Conservation (phyloP, 768 basidiomycete genomes). For the Punctularia strigosozonata region DNA sequence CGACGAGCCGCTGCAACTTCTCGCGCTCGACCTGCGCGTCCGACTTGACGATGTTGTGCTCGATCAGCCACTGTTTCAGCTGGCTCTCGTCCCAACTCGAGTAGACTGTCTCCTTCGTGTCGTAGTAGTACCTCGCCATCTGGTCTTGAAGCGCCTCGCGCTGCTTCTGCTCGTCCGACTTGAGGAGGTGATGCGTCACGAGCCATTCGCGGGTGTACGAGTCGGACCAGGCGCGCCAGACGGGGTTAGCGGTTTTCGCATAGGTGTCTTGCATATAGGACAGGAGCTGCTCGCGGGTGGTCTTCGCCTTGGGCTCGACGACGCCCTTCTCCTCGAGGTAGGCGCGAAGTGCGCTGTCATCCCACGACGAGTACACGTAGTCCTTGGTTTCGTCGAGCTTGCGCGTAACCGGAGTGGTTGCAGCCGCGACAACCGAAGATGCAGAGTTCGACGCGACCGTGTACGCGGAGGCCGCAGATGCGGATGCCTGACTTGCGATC, state of each 20-base stretch:
- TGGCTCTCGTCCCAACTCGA: conserved; percentile 69
- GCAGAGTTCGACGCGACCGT: conserved; percentile 27
- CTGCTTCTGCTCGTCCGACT: conserved; percentile 45
- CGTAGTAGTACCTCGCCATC: conserved; percentile 78
- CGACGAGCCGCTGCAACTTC: conserved; percentile 65
- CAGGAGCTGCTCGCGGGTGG: conserved; percentile 57
- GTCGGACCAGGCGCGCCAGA: conserved; percentile 83
- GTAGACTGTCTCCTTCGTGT: conserved; percentile 40
- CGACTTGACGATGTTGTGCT: conserved; percentile 60
- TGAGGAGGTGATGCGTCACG: conserved; percentile 60
- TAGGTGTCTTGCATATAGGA: conserved; percentile 61
- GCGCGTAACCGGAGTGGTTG: conserved; percentile 36
- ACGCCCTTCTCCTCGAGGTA: conserved; percentile 73
- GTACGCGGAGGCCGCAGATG: conserved; percentile 26
- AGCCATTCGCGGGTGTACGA: conserved; percentile 83
- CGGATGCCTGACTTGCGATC: conserved; percentile 9
- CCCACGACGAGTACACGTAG: conserved; percentile 86
- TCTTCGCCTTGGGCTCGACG: conserved; percentile 47
- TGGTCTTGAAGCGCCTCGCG: conserved; percentile 46
- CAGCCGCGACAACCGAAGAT: conserved; percentile 32
- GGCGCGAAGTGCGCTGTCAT: conserved; percentile 56
- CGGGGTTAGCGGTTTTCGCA: conserved; percentile 42
- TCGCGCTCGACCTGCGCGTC: conserved; percentile 57
- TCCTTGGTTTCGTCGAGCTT: conserved; percentile 68
- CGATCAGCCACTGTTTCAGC: conserved; percentile 68